These are phyloP conservation scores for Arthrobotrys musiformis DNA, from an alignment of 2,329 filamentous ascomycete species.

Conservation along the genomic window DNA sequence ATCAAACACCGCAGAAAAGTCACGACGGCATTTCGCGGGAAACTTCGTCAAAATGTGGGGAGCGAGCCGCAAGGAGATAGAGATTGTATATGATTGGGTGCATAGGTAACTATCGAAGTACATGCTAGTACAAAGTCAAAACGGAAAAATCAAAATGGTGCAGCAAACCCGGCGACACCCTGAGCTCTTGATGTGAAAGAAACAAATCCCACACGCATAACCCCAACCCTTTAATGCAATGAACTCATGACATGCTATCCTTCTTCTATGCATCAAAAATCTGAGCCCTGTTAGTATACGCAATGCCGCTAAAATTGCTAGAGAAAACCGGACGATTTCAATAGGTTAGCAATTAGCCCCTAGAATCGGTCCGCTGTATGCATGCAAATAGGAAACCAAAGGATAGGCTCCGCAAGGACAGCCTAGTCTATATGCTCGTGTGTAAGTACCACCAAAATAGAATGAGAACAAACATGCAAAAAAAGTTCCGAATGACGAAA, in stretches of 20 bases:
- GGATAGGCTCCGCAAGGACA: conserved; percentile 11
- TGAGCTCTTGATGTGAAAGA: conserved; percentile 1
- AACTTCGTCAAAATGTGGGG: conserved; percentile 10
- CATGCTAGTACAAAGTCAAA: conserved; percentile 33
- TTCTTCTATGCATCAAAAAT: conserved; percentile 33
- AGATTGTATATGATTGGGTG: conserved; percentile 31
- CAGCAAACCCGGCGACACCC: conserved; percentile 21
- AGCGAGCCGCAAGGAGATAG: conserved; percentile 8
- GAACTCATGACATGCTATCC: conserved; percentile 36
- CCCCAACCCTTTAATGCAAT: conserved; percentile 44
- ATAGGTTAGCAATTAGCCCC: conserved; percentile 18
- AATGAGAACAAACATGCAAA: conserved; percentile 11
- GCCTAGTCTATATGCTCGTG: conserved; percentile 39
- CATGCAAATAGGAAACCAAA: conserved; percentile 34
- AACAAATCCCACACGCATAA: conserved; percentile 31
- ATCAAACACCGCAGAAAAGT: conserved; percentile 37
- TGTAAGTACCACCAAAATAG: conserved; percentile 12
- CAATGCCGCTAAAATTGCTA: conserved; percentile 48
- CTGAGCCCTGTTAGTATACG: conserved; percentile 42
- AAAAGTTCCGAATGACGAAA: conserved; percentile 39
- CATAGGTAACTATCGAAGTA: conserved; percentile 40
- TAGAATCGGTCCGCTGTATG: conserved; percentile 19
- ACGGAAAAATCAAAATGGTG: conserved; percentile 10
- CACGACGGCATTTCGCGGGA: conserved; percentile 32
- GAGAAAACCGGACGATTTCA: conserved; percentile 38